A percentile compares a stretch with the other conserved stretches of the same genome.
These are phyloP conservation scores for Lachnellula subtilissima DNA, from an alignment of 2,329 filamentous ascomycete species.

Conservation along the genomic window DNA sequence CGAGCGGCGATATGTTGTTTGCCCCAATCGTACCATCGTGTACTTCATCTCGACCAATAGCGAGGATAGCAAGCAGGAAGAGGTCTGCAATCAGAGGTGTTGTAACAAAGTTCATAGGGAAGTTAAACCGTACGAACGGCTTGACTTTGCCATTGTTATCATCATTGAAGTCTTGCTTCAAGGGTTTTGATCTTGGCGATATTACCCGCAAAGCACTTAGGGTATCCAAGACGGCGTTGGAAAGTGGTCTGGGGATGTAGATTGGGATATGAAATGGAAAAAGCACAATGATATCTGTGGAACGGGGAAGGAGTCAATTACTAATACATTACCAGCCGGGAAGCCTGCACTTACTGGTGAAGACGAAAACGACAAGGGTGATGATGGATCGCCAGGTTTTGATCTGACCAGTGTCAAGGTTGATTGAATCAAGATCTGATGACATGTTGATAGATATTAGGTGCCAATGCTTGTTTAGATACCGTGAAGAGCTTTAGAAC, in stretches of 20 bases:
- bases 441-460: constrained; percentile 19
- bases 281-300: constrained; percentile 60
- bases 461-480: too few relatives aligned
- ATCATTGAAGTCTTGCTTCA: constrained; percentile 20
- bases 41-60: constrained; percentile 63
- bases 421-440: constrained; percentile 6
- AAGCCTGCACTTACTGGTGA: constrained; percentile 56
- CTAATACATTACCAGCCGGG: too few relatives aligned
- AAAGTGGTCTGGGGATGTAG: constrained; percentile 49
- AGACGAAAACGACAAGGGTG: constrained; percentile 62
- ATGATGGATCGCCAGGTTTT: constrained; percentile 64
- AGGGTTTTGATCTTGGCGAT: constrained; percentile 33
- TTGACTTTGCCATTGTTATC: constrained; percentile 30
- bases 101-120: constrained; percentile 68
- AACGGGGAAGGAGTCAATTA: constrained; percentile 5
- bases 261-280: constrained; percentile 65
- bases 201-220: constrained; percentile 50
- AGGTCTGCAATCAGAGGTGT: constrained; percentile 67
- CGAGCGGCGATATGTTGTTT: constrained; percentile 61
- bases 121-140: constrained; percentile 45
- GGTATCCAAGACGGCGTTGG: constrained; percentile 39
- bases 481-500: background rate
- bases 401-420: constrained; percentile 51
- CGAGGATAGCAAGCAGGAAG: constrained; percentile 63
- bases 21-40: constrained; percentile 63